These are phyloP conservation scores for Xylaria cubensis DNA, from an alignment of 495 filamentous ascomycete genomes.

Conservation along the genomic window DNA sequence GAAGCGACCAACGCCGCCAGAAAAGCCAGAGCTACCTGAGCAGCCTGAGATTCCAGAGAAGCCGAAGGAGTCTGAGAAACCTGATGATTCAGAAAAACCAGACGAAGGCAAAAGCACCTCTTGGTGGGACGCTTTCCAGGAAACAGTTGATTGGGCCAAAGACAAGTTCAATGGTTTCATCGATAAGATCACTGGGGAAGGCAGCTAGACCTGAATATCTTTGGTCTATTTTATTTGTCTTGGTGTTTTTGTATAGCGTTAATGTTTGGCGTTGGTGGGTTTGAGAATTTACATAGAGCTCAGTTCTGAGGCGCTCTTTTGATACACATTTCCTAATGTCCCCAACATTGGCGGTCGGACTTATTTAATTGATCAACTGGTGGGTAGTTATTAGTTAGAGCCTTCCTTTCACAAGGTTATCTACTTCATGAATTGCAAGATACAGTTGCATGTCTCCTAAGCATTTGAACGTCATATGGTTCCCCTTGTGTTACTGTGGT, in stretches of 20 bases:
- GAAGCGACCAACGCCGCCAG: constrained; percentile 7
- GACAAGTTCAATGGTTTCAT: constrained; percentile 52
- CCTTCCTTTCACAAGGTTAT: not conserved
- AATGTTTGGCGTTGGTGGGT: constrained; percentile 8
- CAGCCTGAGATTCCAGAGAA: constrained; percentile 11
- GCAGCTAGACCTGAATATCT: not conserved
- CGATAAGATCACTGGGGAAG: constrained; percentile 39
- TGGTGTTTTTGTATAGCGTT: constrained; percentile 18
- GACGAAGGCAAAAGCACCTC: constrained; percentile 33
- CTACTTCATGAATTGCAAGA: not conserved
- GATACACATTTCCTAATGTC: not conserved
- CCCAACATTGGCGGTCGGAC: not conserved
- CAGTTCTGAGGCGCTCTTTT: not conserved
- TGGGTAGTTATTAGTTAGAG: not conserved
- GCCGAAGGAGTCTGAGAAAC: constrained; percentile 10
- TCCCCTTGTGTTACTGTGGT: not conserved
- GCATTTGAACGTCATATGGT: not conserved
- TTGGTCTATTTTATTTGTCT: not conserved
- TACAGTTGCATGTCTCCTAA: not conserved
- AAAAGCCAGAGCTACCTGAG: constrained; percentile 15
- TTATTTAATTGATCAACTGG: not conserved
- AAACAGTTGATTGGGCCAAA: constrained; percentile 52
- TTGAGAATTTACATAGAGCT: not conserved
- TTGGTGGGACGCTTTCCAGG: constrained; percentile 38
- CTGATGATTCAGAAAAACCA: constrained; percentile 19